phyloP scores from a whole-genome alignment of 805 yeast species.

The Torulaspora franciscae region DNA sequence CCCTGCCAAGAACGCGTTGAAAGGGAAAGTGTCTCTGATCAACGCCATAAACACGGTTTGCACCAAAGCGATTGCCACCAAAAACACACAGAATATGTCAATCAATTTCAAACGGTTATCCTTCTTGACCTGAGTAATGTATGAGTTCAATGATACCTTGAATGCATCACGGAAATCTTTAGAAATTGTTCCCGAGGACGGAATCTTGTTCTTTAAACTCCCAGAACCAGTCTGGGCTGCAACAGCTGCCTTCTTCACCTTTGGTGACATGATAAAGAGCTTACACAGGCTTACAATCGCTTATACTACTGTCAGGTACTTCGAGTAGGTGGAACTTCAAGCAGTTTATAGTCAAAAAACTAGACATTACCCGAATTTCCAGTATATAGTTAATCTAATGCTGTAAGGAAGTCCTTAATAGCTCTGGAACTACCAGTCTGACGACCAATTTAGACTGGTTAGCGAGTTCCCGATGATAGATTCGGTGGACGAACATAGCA shows the following conservation, averaged over 20 bases:
- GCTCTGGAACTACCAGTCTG: neutral
- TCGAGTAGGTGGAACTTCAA: neutral
- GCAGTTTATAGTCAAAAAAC: neutral
- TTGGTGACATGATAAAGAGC: slow-evolving; percentile 7
- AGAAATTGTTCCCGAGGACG: slow-evolving; percentile 6
- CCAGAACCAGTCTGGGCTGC: slow-evolving; percentile 2
- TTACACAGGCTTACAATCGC: neutral
- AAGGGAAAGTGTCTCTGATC: slow-evolving; percentile 83
- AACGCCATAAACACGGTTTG: slow-evolving; percentile 75
- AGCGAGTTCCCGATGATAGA: neutral
- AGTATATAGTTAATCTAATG: neutral
- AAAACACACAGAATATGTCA: slow-evolving; percentile 69
- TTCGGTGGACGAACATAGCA: slow-evolving; percentile 9
- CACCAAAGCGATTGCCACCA: slow-evolving; percentile 67
- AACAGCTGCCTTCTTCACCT: slow-evolving; percentile 5
- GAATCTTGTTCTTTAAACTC: slow-evolving; percentile 6
- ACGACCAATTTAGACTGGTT: neutral
- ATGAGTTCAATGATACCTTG: slow-evolving; percentile 22
- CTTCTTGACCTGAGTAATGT: slow-evolving; percentile 29
- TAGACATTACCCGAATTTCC: neutral
- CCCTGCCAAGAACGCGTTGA: slow-evolving; percentile 94
- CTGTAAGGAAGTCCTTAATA: neutral
- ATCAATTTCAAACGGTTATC: slow-evolving; percentile 55
- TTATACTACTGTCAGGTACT: neutral
- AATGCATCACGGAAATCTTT: slow-evolving; percentile 30